Evolutionary conservation across 2,329 filamentous ascomycete genomes (phyloP).

Genomic region (Phaeosphaeria sp.): DNA sequence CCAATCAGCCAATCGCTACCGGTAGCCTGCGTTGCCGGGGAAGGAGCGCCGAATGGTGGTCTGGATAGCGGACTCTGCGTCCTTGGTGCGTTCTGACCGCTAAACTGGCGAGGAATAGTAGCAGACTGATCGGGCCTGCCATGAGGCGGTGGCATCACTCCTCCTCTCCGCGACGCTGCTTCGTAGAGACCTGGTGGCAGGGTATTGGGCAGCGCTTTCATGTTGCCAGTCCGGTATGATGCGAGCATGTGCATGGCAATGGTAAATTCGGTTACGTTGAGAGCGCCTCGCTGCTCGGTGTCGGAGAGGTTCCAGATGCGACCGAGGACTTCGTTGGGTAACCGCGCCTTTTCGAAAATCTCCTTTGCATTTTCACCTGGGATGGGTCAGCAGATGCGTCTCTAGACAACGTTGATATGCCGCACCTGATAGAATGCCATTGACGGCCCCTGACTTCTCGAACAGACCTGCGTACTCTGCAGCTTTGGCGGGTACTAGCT

Average conservation of each 20-base stretch:
- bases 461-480: constrained; percentile 89
- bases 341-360: constrained; percentile 91
- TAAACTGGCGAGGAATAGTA: constrained; percentile 83
- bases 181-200: constrained; percentile 89
- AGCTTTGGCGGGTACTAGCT: constrained; percentile 85
- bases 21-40: constrained; percentile 60
- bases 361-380: constrained; percentile 83
- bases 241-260: constrained; percentile 98
- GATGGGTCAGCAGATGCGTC: constrained; percentile 8
- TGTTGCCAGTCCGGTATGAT: constrained; percentile 82
- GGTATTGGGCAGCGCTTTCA: constrained; percentile 79
- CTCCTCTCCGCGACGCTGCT: constrained; percentile 74
- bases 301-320: constrained; percentile 96
- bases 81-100: constrained; percentile 60
- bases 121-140: constrained; percentile 58
- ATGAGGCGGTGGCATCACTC: constrained; percentile 49
- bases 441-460: constrained; percentile 81
- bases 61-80: constrained; percentile 67
- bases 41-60: constrained; percentile 56
- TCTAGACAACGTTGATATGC: not conserved
- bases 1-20: constrained; percentile 82
- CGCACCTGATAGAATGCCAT: constrained; percentile 74
- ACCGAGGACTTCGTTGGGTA: constrained; percentile 90
- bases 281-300: constrained; percentile 85
- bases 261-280: constrained; percentile 90